Percentiles rank a stretch among this genome's conserved stretches.
Conservation (phyloP, 2,329 filamentous ascomycete genomes). For the Penicillium griseofulvum region DNA sequence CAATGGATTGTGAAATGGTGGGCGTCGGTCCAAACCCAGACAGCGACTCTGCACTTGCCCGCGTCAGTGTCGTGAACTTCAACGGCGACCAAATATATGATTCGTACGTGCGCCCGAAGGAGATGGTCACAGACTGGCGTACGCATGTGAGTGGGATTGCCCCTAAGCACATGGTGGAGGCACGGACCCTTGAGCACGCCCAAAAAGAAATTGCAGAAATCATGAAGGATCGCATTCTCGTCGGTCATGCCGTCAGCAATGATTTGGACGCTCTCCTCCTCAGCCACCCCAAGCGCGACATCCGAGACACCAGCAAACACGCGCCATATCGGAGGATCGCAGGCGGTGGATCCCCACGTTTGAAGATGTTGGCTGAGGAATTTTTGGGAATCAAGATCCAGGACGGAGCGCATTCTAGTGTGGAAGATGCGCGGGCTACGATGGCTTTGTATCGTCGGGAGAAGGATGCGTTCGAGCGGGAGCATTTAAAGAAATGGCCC, state of each 20-base stretch:
- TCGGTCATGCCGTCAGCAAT: constrained; percentile 82
- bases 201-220: constrained; percentile 69
- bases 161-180: constrained; percentile 67
- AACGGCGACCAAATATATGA: constrained; percentile 92
- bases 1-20: constrained; percentile 98
- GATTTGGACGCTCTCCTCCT: constrained; percentile 72
- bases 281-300: constrained; percentile 72
- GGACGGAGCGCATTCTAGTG: constrained; percentile 58
- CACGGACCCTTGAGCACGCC: constrained; percentile 71
- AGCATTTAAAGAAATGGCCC: constrained; percentile 68
- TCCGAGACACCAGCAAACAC: constrained; percentile 81
- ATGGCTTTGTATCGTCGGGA: constrained; percentile 85
- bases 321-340: constrained; percentile 66
- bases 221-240: constrained; percentile 67
- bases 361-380: constrained; percentile 56
- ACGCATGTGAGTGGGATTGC: constrained; percentile 81
- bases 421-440: constrained; percentile 79
- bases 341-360: constrained; percentile 49
- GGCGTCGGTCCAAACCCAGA: constrained; percentile 66
- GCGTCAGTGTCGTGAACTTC: constrained; percentile 89
- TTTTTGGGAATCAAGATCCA: constrained; percentile 61
- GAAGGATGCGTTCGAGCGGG: constrained; percentile 81
- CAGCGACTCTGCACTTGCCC: constrained; percentile 72
- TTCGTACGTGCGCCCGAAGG: constrained; percentile 77
- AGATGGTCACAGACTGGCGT: constrained; percentile 84